phyloP scores from a whole-genome alignment of 176 grass and related monocot species.

The Triticum timopheevii region DNA sequence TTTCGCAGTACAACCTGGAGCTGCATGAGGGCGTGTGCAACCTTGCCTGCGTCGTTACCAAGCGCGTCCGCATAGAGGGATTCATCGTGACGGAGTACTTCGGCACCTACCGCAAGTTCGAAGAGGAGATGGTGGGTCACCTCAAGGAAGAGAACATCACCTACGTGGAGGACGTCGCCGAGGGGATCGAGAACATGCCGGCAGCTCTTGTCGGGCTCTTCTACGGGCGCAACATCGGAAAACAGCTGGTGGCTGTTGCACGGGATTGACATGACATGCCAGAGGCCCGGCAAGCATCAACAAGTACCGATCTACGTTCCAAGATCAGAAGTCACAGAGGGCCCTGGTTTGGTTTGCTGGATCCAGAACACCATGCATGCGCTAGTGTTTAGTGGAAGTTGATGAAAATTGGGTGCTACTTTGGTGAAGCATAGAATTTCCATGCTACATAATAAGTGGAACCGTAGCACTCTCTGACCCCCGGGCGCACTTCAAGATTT shows the following conservation, averaged over 20 bases:
- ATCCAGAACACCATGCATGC: neutral
- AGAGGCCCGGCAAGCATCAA: no score
- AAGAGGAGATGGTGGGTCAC: neutral
- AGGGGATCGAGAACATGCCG: neutral
- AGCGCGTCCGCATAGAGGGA: neutral
- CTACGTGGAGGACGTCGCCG: neutral
- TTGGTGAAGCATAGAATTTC: no score
- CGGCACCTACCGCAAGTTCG: neutral
- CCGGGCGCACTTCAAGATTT: no score
- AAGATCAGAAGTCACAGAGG: neutral
- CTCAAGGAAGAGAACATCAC: neutral
- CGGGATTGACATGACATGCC: neutral
- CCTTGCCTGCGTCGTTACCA: neutral
- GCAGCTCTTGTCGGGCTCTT: neutral
- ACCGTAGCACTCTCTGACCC: no score
- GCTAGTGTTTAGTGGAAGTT: neutral
- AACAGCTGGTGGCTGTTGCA: neutral
- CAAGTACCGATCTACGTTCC: neutral
- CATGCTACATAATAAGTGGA: neutral
- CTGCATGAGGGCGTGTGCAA: neutral
- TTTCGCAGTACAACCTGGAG: conserved; percentile 22
- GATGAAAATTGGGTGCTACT: neutral
- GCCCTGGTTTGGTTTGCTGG: neutral
- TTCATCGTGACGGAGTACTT: neutral
- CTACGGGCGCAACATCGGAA: neutral